Base-by-base conservation (phyloP, 371 early-diverging fungal genomes). In the Lichtheimia corymbifera region DNA sequence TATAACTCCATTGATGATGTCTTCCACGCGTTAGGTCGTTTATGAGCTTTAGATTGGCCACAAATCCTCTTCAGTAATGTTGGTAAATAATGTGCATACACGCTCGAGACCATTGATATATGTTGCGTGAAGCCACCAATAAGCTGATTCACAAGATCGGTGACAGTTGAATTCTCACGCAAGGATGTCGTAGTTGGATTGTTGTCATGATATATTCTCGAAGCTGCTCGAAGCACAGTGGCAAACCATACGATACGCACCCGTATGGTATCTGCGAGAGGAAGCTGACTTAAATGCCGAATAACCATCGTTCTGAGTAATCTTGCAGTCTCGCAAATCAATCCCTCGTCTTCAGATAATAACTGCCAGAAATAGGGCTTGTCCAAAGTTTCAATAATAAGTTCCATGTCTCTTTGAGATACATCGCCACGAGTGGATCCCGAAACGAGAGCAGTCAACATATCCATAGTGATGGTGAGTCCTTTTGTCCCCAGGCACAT, bases 401-500 rank as follows among this genome's bases (percentile, higher is more conserved):
- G 18, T 15, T 12, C 35, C 5, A 54, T 15, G 18, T 54, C 28
- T 4, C 17, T 0, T 0, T n/a, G 35, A 28, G n/a, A 40, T 4
- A 35, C 17, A 12, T 6, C 6, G 2, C 40, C 41, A n/a, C 3
- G n/a, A 4, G n/a, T 4, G 12, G 42, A 6, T 17, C 57, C 57
- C 5, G 18, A 18, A 27, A 56, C 12, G 12, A 56, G 47, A 12
- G n/a, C 24, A 5, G 6, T n/a, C 20, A 56, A 28, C 35, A 56
- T 41, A 22, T 30, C 18, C 44, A 25, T 1, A 0, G 43, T 27
- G n/a, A 56, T 17, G n/a, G 45, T 6, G 0, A 56, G n/a, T 22
- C 57, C 57, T 14, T 56, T 35, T 12, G 42, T 15, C 14, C 45
- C 54, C 14, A 54, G 3, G 18, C 57, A 56, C 44, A 56, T 13